Percentiles rank a stretch among this genome's conserved stretches.
Evolutionary conservation across 169 alveolate species (phyloP).

Genomic region (Plasmodium yoelii): DNA sequence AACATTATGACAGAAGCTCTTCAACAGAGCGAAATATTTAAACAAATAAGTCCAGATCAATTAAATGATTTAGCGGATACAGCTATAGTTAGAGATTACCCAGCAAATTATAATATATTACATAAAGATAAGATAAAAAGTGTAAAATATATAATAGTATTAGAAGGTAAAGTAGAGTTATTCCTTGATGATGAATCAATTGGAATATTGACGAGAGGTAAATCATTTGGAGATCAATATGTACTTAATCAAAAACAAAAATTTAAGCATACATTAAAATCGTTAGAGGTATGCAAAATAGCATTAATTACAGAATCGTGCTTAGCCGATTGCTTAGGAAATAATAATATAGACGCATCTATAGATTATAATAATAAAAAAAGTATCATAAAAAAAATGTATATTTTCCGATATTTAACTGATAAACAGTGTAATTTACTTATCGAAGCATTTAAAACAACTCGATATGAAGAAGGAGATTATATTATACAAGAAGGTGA

Average conservation of each 20-base stretch:
- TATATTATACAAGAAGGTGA: slow-evolving; percentile 93
- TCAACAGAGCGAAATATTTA: slow-evolving; percentile 89
- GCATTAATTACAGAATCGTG: slow-evolving; percentile 89
- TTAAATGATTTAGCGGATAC: slow-evolving; percentile 84
- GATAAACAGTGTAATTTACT: slow-evolving; percentile 87
- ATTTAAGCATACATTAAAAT: slow-evolving; percentile 87
- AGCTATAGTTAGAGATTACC: slow-evolving; percentile 86
- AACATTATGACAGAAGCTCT: slow-evolving; percentile 88
- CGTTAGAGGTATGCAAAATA: slow-evolving; percentile 83
- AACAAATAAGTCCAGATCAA: slow-evolving; percentile 89
- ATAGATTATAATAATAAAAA: slow-evolving; percentile 88
- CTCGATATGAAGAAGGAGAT: slow-evolving; percentile 90
- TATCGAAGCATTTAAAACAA: slow-evolving; percentile 88
- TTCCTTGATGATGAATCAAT: slow-evolving; percentile 78
- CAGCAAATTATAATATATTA: slow-evolving; percentile 78
- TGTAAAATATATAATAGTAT: slow-evolving; percentile 87
- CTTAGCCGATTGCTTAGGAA: slow-evolving; percentile 85
- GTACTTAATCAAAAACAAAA: slow-evolving; percentile 89
- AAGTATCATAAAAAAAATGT: slow-evolving; percentile 86
- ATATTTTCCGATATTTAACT: slow-evolving; percentile 89
- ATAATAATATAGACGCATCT: slow-evolving; percentile 87
- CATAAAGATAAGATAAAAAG: slow-evolving; percentile 86
- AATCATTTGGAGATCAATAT: slow-evolving; percentile 95
- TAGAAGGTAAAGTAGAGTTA: slow-evolving; percentile 91
- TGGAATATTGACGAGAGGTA: slow-evolving; percentile 91